Base-by-base conservation (phyloP, 2,329 filamentous ascomycete species). In the Ilyonectria robusta region DNA sequence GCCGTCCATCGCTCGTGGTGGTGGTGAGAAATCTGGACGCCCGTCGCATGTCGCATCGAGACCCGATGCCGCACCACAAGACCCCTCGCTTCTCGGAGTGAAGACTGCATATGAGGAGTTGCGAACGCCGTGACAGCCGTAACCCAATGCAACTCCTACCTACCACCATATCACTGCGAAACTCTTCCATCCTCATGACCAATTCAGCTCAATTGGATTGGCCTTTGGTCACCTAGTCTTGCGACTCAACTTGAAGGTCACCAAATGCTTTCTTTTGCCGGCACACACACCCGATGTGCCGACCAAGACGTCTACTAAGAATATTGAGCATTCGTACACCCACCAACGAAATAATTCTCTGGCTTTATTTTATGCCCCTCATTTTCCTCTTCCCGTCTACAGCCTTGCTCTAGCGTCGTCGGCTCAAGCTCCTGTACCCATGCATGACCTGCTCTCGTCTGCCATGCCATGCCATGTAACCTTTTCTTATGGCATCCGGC, bases 41-140 rank as follows among this genome's bases (percentile, higher is more conserved):
- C 17, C 50, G 42, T 65, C 56, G 62, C 57, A 54, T 65, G 59
- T 59, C 56, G 56, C 56, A 55, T 65, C 56, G 50, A 65, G 56
- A 60, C 50, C 61, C 62, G 56, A 65, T 11, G 31, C 50, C 46
- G 26, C 21, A 23, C 44, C 33, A 11, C 42, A 33, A 42, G 13
- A 13, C 50, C 19, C 48, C n/a, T 60, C 44, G 33, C 56, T 57
- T 48, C 42, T 48, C 42, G n/a, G 51, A 58, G n/a, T 47, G 23
- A 15, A 21, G 35, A 35, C 29, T 56, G 35, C 53, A 47, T 31
- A 48, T 42, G 40, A 42, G 40, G 5, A 42, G 11, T 58, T 23
- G 29, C 21, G 26, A 13, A 2, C 17, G n/a, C 54, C 11, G 44
- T 10, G 15, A 29, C 19, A 11, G 31, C 29, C 29, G 56, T 21